phyloP scores from a whole-genome alignment of 179 eudicot species.

The Amaranthus tricolor region DNA sequence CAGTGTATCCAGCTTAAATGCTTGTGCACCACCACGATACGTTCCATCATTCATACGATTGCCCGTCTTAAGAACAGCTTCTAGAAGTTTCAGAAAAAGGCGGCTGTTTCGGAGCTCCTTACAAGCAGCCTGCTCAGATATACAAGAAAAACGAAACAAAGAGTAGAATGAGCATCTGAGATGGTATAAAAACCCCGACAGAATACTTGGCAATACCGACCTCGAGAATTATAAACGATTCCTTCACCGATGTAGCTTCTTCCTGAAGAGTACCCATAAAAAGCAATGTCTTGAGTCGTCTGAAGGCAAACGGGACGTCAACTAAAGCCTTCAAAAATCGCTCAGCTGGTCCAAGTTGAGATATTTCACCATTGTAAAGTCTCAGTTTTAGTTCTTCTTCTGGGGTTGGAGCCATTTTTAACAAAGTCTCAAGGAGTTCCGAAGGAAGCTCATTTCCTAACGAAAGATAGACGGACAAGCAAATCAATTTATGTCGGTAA shows the following conservation, averaged over 20 bases:
- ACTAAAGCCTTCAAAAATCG: constrained; percentile 71
- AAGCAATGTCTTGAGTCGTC: constrained; percentile 59
- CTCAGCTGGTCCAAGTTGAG: constrained; percentile 83
- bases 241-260: constrained; percentile 50
- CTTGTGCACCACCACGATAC: constrained; percentile 90
- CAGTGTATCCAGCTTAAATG: constrained; percentile 83
- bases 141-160: background rate
- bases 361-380: constrained; percentile 54
- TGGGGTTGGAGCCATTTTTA: constrained; percentile 77
- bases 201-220: constrained; percentile 28
- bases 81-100: constrained; percentile 75
- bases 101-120: constrained; percentile 63
- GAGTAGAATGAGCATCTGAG: background rate
- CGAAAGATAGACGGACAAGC: constrained; percentile 14
- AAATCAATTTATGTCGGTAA: background rate
- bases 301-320: constrained; percentile 74
- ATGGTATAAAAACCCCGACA: background rate
- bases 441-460: constrained; percentile 84
- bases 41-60: constrained; percentile 91
- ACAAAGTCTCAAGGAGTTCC: constrained; percentile 68
- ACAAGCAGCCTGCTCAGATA: constrained; percentile 61
- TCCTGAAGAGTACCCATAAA: constrained; percentile 67
- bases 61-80: constrained; percentile 89
- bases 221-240: constrained; percentile 65
- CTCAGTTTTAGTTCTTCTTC: constrained; percentile 80